These are phyloP conservation scores for Ascochyta clinopodiicola DNA, from an alignment of 2,329 filamentous ascomycete species.

Conservation along the genomic window DNA sequence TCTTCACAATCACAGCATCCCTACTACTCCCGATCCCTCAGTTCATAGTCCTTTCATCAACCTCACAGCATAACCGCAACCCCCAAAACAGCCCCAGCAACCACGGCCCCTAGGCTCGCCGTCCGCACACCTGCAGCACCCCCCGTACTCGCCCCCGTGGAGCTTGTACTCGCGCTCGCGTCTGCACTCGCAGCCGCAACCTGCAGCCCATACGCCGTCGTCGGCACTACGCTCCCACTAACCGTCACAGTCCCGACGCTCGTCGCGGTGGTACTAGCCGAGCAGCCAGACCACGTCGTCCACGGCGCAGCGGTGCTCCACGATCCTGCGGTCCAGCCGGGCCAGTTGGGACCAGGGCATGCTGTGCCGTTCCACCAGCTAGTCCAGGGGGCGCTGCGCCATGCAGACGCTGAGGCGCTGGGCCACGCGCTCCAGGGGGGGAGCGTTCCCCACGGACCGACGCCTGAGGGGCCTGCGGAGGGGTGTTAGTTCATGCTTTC, in stretches of 20 bases:
- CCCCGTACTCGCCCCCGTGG: conserved; percentile 21
- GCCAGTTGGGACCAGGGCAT: conserved; percentile 45
- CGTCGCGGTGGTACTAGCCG: conserved; percentile 41
- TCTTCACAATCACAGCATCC: background rate
- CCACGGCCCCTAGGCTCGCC: conserved; percentile 28
- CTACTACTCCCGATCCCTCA: too few species aligned
- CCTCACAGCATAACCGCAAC: conserved; percentile 1
- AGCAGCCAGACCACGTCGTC: conserved; percentile 45
- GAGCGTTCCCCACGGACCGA: conserved; percentile 38
- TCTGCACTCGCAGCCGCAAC: conserved; percentile 38
- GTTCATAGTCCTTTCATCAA: too few species aligned
- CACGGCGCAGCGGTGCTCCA: conserved; percentile 47
- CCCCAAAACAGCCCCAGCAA: conserved; percentile 31
- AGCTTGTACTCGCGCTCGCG: conserved; percentile 19
- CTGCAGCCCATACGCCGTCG: conserved; percentile 40
- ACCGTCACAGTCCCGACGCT: conserved; percentile 39
- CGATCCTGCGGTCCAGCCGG: conserved; percentile 45
- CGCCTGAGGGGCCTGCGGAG: conserved; percentile 26
- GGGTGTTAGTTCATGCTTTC: background rate
- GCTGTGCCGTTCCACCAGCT: conserved; percentile 43
- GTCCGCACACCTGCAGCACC: too few species aligned
- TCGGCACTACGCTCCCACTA: conserved; percentile 28
- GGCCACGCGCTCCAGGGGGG: conserved; percentile 41
- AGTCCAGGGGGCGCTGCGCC: conserved; percentile 44
- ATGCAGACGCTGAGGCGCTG: conserved; percentile 33